Base-by-base conservation (phyloP, 176 grass and related monocot genomes). In the Eleusine indica region DNA sequence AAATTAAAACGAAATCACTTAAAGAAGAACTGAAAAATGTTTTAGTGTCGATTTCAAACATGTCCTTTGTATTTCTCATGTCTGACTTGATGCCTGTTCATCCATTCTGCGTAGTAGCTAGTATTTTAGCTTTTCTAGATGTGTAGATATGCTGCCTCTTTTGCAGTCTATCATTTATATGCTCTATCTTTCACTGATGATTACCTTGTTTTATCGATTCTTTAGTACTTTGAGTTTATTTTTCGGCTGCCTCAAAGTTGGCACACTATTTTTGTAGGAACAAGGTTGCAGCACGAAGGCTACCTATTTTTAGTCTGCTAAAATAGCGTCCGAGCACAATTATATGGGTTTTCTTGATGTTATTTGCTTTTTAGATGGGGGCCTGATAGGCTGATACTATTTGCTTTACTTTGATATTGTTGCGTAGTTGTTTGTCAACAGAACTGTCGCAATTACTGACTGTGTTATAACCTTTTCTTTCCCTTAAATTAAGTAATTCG, bases 381-480 rank as follows among this genome's bases (percentile, higher is more conserved):
- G 70, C 38, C 35, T 89, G 38, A 67, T 66, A 79, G 70, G 28
- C 43, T 89, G 38, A 67, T 66, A 79, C 65, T 66, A 68, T 76
- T 85, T 75, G 12, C 56, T 81, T 51, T 53, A 80, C 28, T 85
- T 79, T 61, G 35, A 10, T 74, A 84, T 69, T 30, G 47, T 70
- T 37, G 18, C 46, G n/a, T 75, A 40, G 15, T 80, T 70, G 43
- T 67, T 75, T 75, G 61, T 58, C 21, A 76, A 46, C 16, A 44
- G 7, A 63, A 83, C 57, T 47, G 57, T 83, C 21, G 8, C 14
- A 48, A 28, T 68, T 70, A 81, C 13, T 70, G 35, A 28, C 44
- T 78, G 54, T 78, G 32, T 22, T 79, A 32, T 44, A 29, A 85
- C 28, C 53, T 46, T 65, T 81, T 53, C 14, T 73, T 76, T 70